Evolutionary conservation across 2,329 filamentous ascomycete species (phyloP).

Genomic region (Cadophora luteo-olivacea): DNA sequence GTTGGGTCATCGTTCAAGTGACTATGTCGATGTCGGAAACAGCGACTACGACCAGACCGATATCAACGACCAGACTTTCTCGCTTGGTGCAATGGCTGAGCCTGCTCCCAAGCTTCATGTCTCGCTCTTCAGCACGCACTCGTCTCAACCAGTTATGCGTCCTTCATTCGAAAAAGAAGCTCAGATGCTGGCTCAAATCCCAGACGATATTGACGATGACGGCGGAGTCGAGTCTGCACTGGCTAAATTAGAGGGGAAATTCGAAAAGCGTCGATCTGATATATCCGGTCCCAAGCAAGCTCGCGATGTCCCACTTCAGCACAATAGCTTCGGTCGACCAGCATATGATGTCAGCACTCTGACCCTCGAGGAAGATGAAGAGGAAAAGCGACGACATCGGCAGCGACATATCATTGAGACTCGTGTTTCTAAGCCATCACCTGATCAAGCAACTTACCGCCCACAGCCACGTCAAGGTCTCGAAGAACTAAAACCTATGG

Average conservation of each 20-base stretch:
- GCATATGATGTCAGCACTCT: slow-evolving; percentile 37
- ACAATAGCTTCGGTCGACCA: slow-evolving; percentile 40
- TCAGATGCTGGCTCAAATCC: slow-evolving; percentile 84
- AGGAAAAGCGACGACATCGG: slow-evolving; percentile 55
- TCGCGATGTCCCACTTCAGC: slow-evolving; percentile 25
- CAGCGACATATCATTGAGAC: slow-evolving; percentile 54
- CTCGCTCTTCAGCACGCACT: slow-evolving; percentile 66
- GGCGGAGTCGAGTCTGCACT: slow-evolving; percentile 93
- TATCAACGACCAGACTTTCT: slow-evolving; percentile 56
- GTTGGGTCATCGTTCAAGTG: slow-evolving; percentile 47
- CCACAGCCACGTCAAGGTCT: slow-evolving; percentile 28
- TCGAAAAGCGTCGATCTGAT: slow-evolving; percentile 58
- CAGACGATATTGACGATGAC: slow-evolving; percentile 79
- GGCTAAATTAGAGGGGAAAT: slow-evolving; percentile 89
- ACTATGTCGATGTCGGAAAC: slow-evolving; percentile 53
- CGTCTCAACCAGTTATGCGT: slow-evolving; percentile 67
- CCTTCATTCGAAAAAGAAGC: slow-evolving; percentile 90
- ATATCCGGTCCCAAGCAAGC: slow-evolving; percentile 29
- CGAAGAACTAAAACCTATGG: slow-evolving; percentile 39
- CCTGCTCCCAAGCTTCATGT: slow-evolving; percentile 53
- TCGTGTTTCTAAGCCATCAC: slow-evolving; percentile 45
- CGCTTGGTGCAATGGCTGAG: slow-evolving; percentile 63
- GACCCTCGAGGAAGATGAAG: slow-evolving; percentile 34
- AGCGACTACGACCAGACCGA: slow-evolving; percentile 49
- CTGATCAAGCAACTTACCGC: slow-evolving; percentile 36